phyloP scores from a whole-genome alignment of 306 rosid species.

The Vigna nakashimae region DNA sequence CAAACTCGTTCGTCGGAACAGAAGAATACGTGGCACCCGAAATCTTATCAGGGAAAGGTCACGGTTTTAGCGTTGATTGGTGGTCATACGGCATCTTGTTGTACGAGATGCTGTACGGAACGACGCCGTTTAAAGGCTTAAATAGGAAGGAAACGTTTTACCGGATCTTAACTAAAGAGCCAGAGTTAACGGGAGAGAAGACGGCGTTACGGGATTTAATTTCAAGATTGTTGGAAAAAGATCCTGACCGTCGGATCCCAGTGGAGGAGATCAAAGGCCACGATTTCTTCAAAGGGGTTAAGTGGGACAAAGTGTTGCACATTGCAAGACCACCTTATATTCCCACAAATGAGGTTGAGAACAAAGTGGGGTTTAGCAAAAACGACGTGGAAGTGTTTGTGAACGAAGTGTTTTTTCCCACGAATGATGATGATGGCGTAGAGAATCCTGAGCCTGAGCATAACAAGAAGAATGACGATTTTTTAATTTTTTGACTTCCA shows the following conservation, averaged over 20 bases:
- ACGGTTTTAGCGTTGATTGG: constrained; percentile 85
- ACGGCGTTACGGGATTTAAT: constrained; percentile 84
- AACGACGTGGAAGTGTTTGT: constrained; percentile 73
- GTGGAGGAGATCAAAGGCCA: constrained; percentile 75
- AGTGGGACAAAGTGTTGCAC: constrained; percentile 67
- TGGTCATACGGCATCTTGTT: constrained; percentile 87
- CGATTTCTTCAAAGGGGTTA: constrained; percentile 67
- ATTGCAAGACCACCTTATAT: constrained; percentile 78
- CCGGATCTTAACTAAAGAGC: constrained; percentile 59
- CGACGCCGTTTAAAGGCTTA: constrained; percentile 79
- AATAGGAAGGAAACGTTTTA: constrained; percentile 85
- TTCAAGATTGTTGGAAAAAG: constrained; percentile 67
- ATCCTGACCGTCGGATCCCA: constrained; percentile 64
- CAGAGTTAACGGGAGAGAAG: constrained; percentile 79
- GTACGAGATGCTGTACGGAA: constrained; percentile 87
- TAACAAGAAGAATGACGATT: constrained; percentile 44
- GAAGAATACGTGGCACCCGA: constrained; percentile 99
- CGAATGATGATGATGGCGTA: background rate
- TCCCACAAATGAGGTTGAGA: constrained; percentile 55
- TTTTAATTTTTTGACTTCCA: constrained; percentile 55
- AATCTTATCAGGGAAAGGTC: constrained; percentile 74
- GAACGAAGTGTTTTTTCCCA: constrained; percentile 57
- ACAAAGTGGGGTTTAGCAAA: constrained; percentile 40
- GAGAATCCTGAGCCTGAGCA: constrained; percentile 29
- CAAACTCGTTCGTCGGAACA: constrained; percentile 94